phyloP scores from a whole-genome alignment of 2,329 filamentous ascomycete genomes.

The Colletotrichum sansevieriae region DNA sequence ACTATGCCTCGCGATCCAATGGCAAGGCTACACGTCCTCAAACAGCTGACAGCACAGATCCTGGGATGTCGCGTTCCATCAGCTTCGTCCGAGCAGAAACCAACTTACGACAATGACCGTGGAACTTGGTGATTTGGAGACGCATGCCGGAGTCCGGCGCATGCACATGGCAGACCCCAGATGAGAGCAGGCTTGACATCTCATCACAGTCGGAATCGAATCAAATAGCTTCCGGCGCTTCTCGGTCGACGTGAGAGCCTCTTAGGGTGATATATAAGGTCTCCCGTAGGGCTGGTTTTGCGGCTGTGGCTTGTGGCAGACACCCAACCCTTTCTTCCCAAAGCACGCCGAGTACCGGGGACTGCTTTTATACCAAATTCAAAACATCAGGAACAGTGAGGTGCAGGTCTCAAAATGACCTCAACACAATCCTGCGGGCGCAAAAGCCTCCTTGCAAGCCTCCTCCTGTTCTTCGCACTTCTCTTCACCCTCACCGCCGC shows the following conservation, averaged over 20 bases:
- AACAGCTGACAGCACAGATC: background rate
- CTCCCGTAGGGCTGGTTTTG: slow-evolving; percentile 3
- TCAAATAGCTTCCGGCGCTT: too few species aligned
- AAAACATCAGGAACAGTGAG: too few species aligned
- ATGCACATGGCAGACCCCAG: too few species aligned
- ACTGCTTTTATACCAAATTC: background rate
- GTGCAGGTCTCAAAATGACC: slow-evolving; percentile 6
- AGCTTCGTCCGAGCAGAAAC: background rate
- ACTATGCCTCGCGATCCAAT: slow-evolving; percentile 28
- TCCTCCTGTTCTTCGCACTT: slow-evolving; percentile 19
- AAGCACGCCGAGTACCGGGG: background rate
- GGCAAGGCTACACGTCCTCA: slow-evolving; percentile 21
- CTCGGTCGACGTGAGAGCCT: too few species aligned
- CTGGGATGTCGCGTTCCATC: background rate
- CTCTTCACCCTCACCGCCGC: slow-evolving; percentile 35
- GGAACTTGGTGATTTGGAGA: background rate
- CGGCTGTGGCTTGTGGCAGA: background rate
- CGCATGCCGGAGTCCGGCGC: background rate
- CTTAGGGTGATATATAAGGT: background rate
- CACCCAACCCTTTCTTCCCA: background rate
- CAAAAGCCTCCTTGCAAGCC: slow-evolving; percentile 2
- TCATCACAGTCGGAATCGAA: too few species aligned
- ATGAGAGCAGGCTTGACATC: too few species aligned
- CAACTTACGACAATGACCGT: background rate
- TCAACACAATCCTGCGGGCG: background rate